Conservation (phyloP, 192 early-diverging fungal species). For the Linnemannia exigua region DNA sequence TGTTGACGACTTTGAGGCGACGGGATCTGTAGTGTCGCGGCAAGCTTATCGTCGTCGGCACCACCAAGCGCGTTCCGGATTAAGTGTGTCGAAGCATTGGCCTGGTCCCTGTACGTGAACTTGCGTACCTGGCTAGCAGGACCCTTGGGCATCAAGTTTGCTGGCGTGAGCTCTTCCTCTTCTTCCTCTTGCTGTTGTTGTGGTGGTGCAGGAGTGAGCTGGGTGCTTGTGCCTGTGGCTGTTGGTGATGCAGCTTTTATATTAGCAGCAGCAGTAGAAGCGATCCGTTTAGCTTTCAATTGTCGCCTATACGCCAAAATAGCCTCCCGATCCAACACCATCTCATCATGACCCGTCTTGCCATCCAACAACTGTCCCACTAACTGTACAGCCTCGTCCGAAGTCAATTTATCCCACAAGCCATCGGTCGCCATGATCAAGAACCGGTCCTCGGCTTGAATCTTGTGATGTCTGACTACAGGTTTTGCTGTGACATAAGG, state of each 20-base stretch:
- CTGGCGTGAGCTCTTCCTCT: slow-evolving; percentile 37
- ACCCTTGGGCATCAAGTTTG: slow-evolving; percentile 21
- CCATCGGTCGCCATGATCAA: slow-evolving; percentile 89
- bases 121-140: slow-evolving; percentile 19
- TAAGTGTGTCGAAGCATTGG: slow-evolving; percentile 80
- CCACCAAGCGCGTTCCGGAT: slow-evolving; percentile 77
- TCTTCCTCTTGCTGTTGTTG: slow-evolving; percentile 11
- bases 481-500: slow-evolving; percentile 86
- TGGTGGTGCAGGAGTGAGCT: not conserved
- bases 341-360: slow-evolving; percentile 34
- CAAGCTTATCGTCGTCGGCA: slow-evolving; percentile 71
- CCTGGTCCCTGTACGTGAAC: slow-evolving; percentile 61
- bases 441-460: slow-evolving; percentile 74
- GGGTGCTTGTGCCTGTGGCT: not conserved
- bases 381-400: slow-evolving; percentile 68
- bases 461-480: slow-evolving; percentile 70
- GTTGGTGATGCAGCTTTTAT: not conserved
- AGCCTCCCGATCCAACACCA: slow-evolving; percentile 32
- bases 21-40: slow-evolving; percentile 74
- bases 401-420: slow-evolving; percentile 82
- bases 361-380: slow-evolving; percentile 63
- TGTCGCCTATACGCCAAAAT: slow-evolving; percentile 19
- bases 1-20: slow-evolving; percentile 73
- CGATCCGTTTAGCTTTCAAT: not conserved
- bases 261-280: too few species aligned